Base-by-base conservation (phyloP, 1,284 basidiomycete species). In the Ustilago loliicola region DNA sequence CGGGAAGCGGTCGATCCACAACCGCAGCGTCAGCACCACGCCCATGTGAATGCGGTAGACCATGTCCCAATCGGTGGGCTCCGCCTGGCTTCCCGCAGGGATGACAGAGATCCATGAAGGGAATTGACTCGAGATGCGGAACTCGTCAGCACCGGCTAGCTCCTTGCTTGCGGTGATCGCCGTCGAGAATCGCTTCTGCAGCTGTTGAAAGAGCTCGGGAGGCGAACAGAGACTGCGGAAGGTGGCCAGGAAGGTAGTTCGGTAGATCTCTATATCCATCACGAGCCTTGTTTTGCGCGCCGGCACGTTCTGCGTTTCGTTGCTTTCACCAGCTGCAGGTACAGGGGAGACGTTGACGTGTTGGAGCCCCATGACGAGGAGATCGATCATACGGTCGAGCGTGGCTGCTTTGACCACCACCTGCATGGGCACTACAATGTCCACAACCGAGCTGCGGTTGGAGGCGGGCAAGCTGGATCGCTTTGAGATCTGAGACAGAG, bases 121-220 rank as follows among this genome's bases (percentile, higher is more conserved):
- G 63, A 82, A 85, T 21, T 77, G 82, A 57, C 80, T 83, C 32
- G 77, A 69, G 32, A 77, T 70, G 23, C 71, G 77, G 53, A 64
- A 79, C 52, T 72, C 79, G 9, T 72, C 67, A 7, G 79, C 71
- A 17, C 71, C 61, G 15, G 77, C 66, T 47, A 85, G 68, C 72
- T 85, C 85, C 52, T 77, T 77, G 62, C 80, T 79, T 17, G 85
- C 85, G 4, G 70, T 80, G 60, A 83, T 71, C 3, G 85, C 85
- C 9, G 71, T 64, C 1, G 62, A 56, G 75, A 84, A 85, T 47
- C 85, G 81, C 60, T 82, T 80, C 11, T 65, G 69, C 1, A 86
- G 72, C 36, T 80, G 70, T n/a, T 85, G 81, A 61, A 86, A 80
- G 8, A 86, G 67, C 19, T 74, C 72, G n/a, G 69, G 36, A 11